Evolutionary conservation across 1,284 basidiomycete species (phyloP), one percentile per base, ranked within the genome.

Genomic region (Coniophora puteana): DNA sequence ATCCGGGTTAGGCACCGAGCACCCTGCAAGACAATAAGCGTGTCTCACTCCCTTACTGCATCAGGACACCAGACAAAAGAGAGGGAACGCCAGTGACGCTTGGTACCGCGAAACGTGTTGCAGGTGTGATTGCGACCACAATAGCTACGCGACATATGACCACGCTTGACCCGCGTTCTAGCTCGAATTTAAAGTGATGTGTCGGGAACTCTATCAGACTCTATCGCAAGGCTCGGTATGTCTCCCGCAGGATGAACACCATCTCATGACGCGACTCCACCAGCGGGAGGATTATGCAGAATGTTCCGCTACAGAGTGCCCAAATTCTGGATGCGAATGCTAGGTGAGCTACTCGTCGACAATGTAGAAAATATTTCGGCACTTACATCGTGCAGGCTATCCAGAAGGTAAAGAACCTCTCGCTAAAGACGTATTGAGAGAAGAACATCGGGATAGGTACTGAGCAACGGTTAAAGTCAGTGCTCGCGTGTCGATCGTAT

Each of bases 401-500:
- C 75, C 74, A 78, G 50, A 72, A 72, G n/a, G 58, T 65, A 51
- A 68, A 76, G 53, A 76, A 78, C 14, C 49, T 51, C 37, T 61
- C 56, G 44, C 68, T 72, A 49, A 74, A 76, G 4, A 77, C 55
- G 46, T 76, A 78, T 42, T 67, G 65, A 24, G 68, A 67, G 55
- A 74, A 73, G 53, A 73, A 75, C 68, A 76, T 69, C 5, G 75
- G 74, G 5, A 77, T 48, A 0, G 75, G 74, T 0, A 75, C 68
- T 71, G 36, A 22, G 38, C 36, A 22, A 26, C 11, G 7, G 29
- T 37, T 25, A 43, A 39, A 38, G 17, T 24, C 21, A 37, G 41
- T 36, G 43, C 8, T 16, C 4, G 17, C 17, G 17, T 2, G 38
- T 22, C 24, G 11, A 13, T 20, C 35, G 27, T 34, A 36, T 48